These are phyloP conservation scores for Proliferodiscus dingleyae DNA, from an alignment of 2,329 filamentous ascomycete genomes.

Conservation along the genomic window DNA sequence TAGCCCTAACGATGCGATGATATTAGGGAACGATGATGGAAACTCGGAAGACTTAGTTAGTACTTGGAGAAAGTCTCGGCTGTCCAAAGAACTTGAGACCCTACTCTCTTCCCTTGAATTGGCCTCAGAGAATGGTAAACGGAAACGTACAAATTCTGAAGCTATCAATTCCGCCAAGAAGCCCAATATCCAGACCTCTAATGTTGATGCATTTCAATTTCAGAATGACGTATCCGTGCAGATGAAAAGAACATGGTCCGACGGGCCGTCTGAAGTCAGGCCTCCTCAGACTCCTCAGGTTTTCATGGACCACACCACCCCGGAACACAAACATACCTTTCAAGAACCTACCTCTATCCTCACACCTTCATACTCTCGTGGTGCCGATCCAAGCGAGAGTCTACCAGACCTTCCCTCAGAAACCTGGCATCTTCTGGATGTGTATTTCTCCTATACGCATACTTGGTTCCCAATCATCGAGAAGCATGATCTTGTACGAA, in stretches of 20 bases:
- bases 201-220: not conserved
- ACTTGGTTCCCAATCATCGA: constrained; percentile 72
- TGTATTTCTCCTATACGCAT: constrained; percentile 72
- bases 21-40: constrained; percentile 26
- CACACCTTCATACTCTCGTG: constrained; percentile 13
- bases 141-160: constrained; percentile 24
- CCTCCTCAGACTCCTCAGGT: no score
- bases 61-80: constrained; percentile 29
- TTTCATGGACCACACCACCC: no score
- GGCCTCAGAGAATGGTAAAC: constrained; percentile 19
- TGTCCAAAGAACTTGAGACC: constrained; percentile 29
- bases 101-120: constrained; percentile 27
- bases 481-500: constrained; percentile 43
- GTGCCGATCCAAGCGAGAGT: constrained; percentile 7
- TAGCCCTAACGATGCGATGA: no score
- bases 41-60: constrained; percentile 27
- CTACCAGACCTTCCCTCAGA: constrained; percentile 28
- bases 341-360: constrained; percentile 19
- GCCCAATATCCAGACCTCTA: not conserved
- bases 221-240: not conserved
- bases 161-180: constrained; percentile 14
- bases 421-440: constrained; percentile 51
- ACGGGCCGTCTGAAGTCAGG: constrained; percentile 5
- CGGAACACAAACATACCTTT: not conserved
- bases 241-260: constrained; percentile 1